These are phyloP conservation scores for Trichoderma endophyticum DNA, from an alignment of 2,329 filamentous ascomycete genomes.

Conservation along the genomic window DNA sequence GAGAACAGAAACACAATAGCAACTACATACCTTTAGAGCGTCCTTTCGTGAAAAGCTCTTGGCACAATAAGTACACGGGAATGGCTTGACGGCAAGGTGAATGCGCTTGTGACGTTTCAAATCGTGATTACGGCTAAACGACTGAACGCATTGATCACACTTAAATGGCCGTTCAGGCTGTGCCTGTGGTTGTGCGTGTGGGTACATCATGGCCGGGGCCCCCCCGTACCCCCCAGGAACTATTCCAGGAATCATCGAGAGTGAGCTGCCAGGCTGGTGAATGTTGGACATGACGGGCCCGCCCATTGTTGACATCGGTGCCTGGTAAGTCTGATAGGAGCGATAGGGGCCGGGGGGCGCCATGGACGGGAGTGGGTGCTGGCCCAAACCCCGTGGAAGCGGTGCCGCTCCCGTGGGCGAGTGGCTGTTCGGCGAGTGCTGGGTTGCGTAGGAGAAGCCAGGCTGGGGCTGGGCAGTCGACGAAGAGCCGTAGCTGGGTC, in stretches of 20 bases:
- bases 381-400: slow-evolving; percentile 39
- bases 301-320: slow-evolving; percentile 56
- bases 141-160: slow-evolving; percentile 87
- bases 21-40: slow-evolving; percentile 79
- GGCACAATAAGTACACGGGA: slow-evolving; percentile 84
- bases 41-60: slow-evolving; percentile 98
- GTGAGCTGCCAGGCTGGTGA: slow-evolving; percentile 66
- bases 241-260: slow-evolving; percentile 66
- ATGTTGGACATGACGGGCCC: slow-evolving; percentile 76
- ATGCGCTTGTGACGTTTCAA: slow-evolving; percentile 94
- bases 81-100: slow-evolving; percentile 92
- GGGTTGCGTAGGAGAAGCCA: slow-evolving; percentile 41
- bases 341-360: slow-evolving; percentile 52
- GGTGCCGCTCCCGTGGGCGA: slow-evolving; percentile 45
- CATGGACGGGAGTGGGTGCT: slow-evolving; percentile 29
- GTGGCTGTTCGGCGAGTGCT: slow-evolving; percentile 39
- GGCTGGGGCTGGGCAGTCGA: slow-evolving; percentile 47
- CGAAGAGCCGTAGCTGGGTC: slow-evolving; percentile 57
- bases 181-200: slow-evolving; percentile 45
- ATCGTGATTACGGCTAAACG: slow-evolving; percentile 95
- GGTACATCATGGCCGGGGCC: slow-evolving; percentile 56
- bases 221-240: slow-evolving; percentile 54
- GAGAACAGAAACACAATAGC: neutral
- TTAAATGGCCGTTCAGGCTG: slow-evolving; percentile 84
- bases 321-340: slow-evolving; percentile 43